phyloP scores from a whole-genome alignment of 1,139 yeast species.

The Candida tetrigidarum region DNA sequence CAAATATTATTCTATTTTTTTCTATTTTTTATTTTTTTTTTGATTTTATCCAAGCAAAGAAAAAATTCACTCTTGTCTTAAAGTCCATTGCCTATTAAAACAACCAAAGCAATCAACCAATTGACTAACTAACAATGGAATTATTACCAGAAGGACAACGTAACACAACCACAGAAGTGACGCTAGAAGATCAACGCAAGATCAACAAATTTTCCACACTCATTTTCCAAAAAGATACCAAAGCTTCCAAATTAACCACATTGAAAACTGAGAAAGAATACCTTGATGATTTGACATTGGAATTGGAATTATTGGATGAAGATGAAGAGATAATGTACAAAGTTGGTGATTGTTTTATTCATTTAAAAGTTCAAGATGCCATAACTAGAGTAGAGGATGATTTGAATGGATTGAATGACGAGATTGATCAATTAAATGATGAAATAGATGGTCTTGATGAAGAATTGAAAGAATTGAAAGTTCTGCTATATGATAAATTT shows the following conservation, averaged over 20 bases:
- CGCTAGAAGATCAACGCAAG: conserved; percentile 86
- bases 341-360: conserved; percentile 79
- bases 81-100: neutral
- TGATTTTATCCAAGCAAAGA: neutral
- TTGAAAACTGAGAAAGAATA: conserved; percentile 80
- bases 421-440: conserved; percentile 50
- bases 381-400: conserved; percentile 68
- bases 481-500: conserved; percentile 81
- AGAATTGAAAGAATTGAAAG: conserved; percentile 64
- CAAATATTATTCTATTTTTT: too few relatives aligned
- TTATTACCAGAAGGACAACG: conserved; percentile 67
- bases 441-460: conserved; percentile 56
- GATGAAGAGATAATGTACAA: conserved; percentile 71
- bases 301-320: conserved; percentile 84
- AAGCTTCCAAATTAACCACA: conserved; percentile 52
- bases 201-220: conserved; percentile 89
- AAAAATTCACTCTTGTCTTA: neutral
- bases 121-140: conserved; percentile 35
- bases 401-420: conserved; percentile 50
- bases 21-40: too few relatives aligned
- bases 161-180: conserved; percentile 72
- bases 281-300: conserved; percentile 83
- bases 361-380: conserved; percentile 66
- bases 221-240: conserved; percentile 67
- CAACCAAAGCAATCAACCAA: neutral